Evolutionary conservation across 2,329 filamentous ascomycete genomes (phyloP), one percentile per base, ranked within the genome.

Genomic region (Exophiala mesophila): DNA sequence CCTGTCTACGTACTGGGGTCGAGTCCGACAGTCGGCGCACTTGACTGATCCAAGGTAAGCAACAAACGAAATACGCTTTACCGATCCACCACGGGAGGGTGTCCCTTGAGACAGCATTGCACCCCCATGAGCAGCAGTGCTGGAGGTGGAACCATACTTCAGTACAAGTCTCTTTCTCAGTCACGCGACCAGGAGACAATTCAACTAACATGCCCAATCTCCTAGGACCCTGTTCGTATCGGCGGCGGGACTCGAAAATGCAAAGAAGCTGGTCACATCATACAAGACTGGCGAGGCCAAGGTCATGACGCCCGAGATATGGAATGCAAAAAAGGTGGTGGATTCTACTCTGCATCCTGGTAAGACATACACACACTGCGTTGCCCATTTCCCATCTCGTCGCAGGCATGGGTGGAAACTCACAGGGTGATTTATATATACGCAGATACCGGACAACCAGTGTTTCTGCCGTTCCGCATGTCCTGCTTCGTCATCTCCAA

Each of bases 381-480:
- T 7, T 26, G 7, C 7, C 12, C 23, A 26, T 6, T 26, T 26
- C 12, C 12, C 6, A n/a, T n/a, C n/a, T n/a, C n/a, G n/a, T n/a
- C n/a, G n/a, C n/a, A n/a, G n/a, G n/a, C n/a, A n/a, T n/a, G n/a
- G n/a, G n/a, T n/a, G n/a, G n/a, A n/a, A 6, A 26, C 23, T 26
- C 23, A 26, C 12, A 26, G n/a, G n/a, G n/a, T n/a, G n/a, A n/a
- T n/a, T n/a, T n/a, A 26, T 26, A 6, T 26, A 6, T 13, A 9
- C 9, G 21, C 52, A 94, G 92, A 98, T 66, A 97, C 89, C 13
- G 92, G 92, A 54, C 74, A 89, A 63, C 83, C 90, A 35, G 89
- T 98, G 50, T 79, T 97, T 57, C 76, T 98, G 13, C 92, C 92
- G 15, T 97, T 97, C 64, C 86, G 92, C 63, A 98, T 98, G 92